phyloP scores from a whole-genome alignment of 352 stramenopile genomes.

The Aphanomyces cochlioides region DNA sequence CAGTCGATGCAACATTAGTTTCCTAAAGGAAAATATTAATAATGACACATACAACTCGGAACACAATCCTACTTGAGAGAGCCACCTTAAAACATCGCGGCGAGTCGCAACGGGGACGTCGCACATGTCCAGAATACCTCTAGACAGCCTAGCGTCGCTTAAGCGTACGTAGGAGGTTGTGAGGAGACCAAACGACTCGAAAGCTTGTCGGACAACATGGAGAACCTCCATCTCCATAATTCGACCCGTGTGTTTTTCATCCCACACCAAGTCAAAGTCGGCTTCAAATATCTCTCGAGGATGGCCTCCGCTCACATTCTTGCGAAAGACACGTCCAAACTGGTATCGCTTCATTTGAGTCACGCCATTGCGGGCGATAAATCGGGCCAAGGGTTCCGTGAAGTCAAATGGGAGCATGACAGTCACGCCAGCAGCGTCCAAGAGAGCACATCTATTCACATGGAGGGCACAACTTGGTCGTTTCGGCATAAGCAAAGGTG shows the following conservation, averaged over 20 bases:
- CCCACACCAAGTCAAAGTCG: conserved; percentile 84
- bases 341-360: conserved; percentile 79
- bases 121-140: conserved; percentile 66
- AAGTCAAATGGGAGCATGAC: conserved; percentile 81
- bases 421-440: conserved; percentile 73
- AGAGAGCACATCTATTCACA: conserved; percentile 60
- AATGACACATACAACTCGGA: neutral
- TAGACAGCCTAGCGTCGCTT: conserved; percentile 71
- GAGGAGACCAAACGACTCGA: conserved; percentile 57
- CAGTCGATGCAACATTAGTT: conserved; percentile 29
- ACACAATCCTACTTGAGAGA: conserved; percentile 68
- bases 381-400: conserved; percentile 75
- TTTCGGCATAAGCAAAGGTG: conserved; percentile 72
- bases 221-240: conserved; percentile 75
- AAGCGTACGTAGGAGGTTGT: conserved; percentile 70
- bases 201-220: conserved; percentile 72
- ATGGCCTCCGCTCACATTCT: conserved; percentile 63
- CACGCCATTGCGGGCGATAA: conserved; percentile 77
- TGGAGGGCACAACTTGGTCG: conserved; percentile 60
- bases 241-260: conserved; percentile 56
- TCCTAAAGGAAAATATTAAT: neutral
- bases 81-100: conserved; percentile 66
- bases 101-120: conserved; percentile 46
- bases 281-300: conserved; percentile 76
- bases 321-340: conserved; percentile 81